Evolutionary conservation across 2,329 filamentous ascomycete genomes (phyloP), one percentile per base, ranked within the genome.

Genomic region (Zelopaecilomyces penicillatus): DNA sequence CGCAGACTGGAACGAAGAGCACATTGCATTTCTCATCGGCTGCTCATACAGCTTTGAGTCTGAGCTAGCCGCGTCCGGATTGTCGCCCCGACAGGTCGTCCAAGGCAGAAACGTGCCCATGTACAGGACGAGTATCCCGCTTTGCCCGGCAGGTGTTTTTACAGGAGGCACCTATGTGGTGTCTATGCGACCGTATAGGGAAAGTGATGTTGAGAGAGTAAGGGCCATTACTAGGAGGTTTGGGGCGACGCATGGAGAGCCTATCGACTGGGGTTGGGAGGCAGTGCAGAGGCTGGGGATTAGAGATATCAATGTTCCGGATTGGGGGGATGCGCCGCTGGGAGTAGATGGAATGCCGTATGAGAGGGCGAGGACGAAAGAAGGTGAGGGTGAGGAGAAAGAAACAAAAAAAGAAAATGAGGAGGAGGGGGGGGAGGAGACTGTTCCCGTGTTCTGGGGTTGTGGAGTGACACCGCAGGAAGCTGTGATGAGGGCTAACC

Each of bases 381-480:
- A 19, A 19, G 19, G 19, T 19, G 3, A 19, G 19, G 19, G 3
- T 19, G 19, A 19, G 19, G 19, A 19, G 19, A 19, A 40, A 11
- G 4, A 49, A 46, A 2, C 63, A 70, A 27, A 34, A 9, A 37
- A 35, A 8, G 10, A 65, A 7, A 34, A n/a, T 34, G 33, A 42
- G 28, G 34, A n/a, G 26, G 33, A 36, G 2, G 37, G 37, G 12
- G 45, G 70, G 10, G 45, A 40, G 1, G 55, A 52, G 2, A 64
- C 71, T 28, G 65, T 80, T 30, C 76, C 75, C 0, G 70, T 79
- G 4, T 80, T 80, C 50, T 77, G 80, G 78, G 80, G 76, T 0
- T 84, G 80, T 54, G 80, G 80, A 31, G 79, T 83, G 8, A 83
- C 80, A 33, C 79, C 81, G 2, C 80, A 83, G 55, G 74, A 81